Conservation (phyloP, 805 yeast genomes). For the Dipodascus albidus region DNA sequence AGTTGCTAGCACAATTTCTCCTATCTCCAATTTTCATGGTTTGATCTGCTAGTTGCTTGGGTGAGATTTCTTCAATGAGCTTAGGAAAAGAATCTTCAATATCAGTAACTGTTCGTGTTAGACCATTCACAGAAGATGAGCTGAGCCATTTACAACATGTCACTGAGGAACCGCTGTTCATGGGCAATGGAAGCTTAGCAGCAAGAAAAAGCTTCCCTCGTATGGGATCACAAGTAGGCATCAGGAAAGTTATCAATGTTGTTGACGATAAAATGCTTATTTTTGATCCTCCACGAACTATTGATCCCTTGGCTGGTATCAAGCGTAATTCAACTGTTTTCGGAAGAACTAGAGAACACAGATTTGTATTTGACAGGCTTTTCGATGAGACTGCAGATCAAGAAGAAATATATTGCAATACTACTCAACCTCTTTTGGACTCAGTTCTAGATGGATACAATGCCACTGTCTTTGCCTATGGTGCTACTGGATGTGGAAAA, state of each 20-base stretch:
- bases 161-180: constrained; percentile 31
- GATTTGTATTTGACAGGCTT: constrained; percentile 71
- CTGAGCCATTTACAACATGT: constrained; percentile 32
- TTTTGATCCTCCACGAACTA: constrained; percentile 72
- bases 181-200: constrained; percentile 45
- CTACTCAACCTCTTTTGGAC: constrained; percentile 63
- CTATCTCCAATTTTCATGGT: no score
- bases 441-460: constrained; percentile 75
- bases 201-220: constrained; percentile 8
- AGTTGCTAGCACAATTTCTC: no score
- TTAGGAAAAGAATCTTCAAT: constrained; percentile 17
- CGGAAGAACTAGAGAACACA: constrained; percentile 53
- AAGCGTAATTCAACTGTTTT: constrained; percentile 23
- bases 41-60: background rate
- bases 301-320: constrained; percentile 45
- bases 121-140: constrained; percentile 68
- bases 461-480: constrained; percentile 90
- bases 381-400: constrained; percentile 61
- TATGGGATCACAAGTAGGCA: constrained; percentile 15
- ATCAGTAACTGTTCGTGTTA: constrained; percentile 41
- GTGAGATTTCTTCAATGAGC: background rate
- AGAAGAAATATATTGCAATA: constrained; percentile 49
- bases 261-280: constrained; percentile 79
- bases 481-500: constrained; percentile 96
- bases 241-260: constrained; percentile 62